Evolutionary conservation across 192 early-diverging fungal species (phyloP), one percentile per base, ranked within the genome.

Genomic region (Backusella macrospora): DNA sequence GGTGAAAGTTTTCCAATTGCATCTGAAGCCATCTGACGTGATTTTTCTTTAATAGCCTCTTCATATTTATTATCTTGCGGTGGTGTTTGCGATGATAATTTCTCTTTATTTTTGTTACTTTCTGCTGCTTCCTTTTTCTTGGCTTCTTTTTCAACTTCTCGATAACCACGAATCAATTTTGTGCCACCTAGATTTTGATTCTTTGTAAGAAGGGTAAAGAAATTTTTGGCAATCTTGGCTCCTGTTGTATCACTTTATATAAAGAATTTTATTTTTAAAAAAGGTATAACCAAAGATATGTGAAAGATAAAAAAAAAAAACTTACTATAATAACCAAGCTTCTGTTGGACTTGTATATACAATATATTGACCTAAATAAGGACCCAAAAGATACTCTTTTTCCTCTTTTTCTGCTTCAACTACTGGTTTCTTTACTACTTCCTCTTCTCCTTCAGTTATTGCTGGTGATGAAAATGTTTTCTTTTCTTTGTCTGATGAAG

Each of bases 341-440:
- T 82, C 79, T 18, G 76, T 74, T 5, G 86, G 80, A 37, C 87
- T 89, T n/a, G 90, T 85, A 77, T 91, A 96, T 4, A 90, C 73
- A 9, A 93, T 87, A 73, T 88, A 93, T 75, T 92, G 90, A 52
- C 88, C 88, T 62, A 94, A 85, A 77, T 90, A 94, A 39, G 86
- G 87, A 34, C 93, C 94, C 68, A 92, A 81, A 23, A 94, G 80
- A 29, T 88, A 81, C 89, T 72, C 71, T 43, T 29, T 55, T 62
- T 59, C 71, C 12, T 55, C 38, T 12, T 43, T 62, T 62, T 37
- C 59, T 63, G 10, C 55, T 44, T 72, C 59, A 6, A 45, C 46
- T 4, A 15, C 34, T 45, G 37, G 10, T 29, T 49, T 21, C 15
- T 34, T 38, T 6, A 37, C 63, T 39, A n/a, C 21, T 21, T 67